These are phyloP conservation scores for Chytriomyces hyalinus DNA, from an alignment of 192 early-diverging fungal species.

Conservation along the genomic window DNA sequence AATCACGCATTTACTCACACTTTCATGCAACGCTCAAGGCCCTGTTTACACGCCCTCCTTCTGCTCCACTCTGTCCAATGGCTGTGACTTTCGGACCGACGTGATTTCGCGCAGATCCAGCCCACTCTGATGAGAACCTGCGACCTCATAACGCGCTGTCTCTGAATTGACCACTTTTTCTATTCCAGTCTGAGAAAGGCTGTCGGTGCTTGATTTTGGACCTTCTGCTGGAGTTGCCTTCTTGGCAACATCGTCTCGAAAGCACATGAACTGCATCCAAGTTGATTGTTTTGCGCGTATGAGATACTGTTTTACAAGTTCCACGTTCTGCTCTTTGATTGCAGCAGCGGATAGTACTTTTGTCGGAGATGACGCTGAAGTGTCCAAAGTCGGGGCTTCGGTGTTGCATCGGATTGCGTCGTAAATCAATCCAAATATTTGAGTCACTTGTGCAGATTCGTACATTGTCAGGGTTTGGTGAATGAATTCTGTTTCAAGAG, in stretches of 20 bases:
- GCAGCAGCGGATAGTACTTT: slow-evolving; percentile 33
- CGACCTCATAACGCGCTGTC: no score
- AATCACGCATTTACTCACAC: no score
- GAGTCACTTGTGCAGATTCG: slow-evolving; percentile 66
- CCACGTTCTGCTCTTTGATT: slow-evolving; percentile 52
- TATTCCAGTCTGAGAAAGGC: no score
- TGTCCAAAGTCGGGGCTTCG: slow-evolving; percentile 52
- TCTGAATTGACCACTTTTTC: no score
- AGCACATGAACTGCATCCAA: slow-evolving; percentile 72
- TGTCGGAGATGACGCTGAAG: slow-evolving; percentile 10
- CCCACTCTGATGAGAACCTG: no score
- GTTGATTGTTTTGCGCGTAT: slow-evolving; percentile 65
- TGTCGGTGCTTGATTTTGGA: no score
- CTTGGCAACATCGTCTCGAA: slow-evolving; percentile 34
- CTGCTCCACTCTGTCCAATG: no score
- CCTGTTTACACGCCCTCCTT: no score
- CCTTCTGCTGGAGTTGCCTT: no score
- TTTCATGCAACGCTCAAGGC: no score
- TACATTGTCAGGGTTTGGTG: slow-evolving; percentile 82
- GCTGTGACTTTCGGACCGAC: no score
- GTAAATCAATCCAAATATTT: slow-evolving; percentile 78
- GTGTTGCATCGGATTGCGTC: slow-evolving; percentile 68
- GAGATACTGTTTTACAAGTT: slow-evolving; percentile 54
- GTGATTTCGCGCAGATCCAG: no score
- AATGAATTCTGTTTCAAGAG: slow-evolving; percentile 89